Percentiles rank a stretch among this genome's conserved stretches.
phyloP scores from a whole-genome alignment of 805 yeast genomes.

The Kregervanrija fluxuum region DNA sequence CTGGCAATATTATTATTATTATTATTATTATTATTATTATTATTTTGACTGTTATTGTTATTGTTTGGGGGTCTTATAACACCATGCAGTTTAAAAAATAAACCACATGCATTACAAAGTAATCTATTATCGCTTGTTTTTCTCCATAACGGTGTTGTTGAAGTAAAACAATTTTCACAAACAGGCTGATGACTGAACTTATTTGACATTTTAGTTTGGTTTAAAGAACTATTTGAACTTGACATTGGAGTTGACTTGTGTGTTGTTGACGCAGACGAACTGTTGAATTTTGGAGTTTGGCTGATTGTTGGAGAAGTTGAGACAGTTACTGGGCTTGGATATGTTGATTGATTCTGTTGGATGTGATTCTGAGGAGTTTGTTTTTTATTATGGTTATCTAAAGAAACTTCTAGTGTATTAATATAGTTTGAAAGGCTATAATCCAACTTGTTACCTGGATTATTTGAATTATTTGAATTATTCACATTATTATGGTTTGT shows the following conservation, averaged over 20 bases:
- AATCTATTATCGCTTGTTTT: slow-evolving; percentile 73
- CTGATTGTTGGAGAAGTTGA: slow-evolving; percentile 11
- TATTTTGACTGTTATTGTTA: not conserved
- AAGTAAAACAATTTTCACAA: slow-evolving; percentile 85
- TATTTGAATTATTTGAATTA: slow-evolving; percentile 1
- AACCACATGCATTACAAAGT: slow-evolving; percentile 89
- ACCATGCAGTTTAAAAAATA: slow-evolving; percentile 84
- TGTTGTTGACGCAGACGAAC: slow-evolving; percentile 1
- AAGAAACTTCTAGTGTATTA: slow-evolving; percentile 10
- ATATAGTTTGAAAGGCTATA: not conserved
- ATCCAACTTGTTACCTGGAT: not conserved
- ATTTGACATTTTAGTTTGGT: no score
- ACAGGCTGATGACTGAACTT: slow-evolving; percentile 25
- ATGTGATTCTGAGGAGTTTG: slow-evolving; percentile 2
- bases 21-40: not conserved
- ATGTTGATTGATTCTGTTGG: not conserved
- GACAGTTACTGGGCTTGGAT: slow-evolving; percentile 11
- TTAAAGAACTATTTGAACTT: not conserved
- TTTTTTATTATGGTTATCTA: slow-evolving; percentile 20
- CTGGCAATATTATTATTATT: not conserved
- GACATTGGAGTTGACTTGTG: slow-evolving; percentile 7
- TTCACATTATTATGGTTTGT: not conserved
- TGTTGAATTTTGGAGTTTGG: slow-evolving; percentile 7
- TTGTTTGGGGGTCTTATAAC: slow-evolving; percentile 24
- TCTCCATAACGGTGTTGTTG: slow-evolving; percentile 93